Conservation (phyloP, 495 filamentous ascomycete species). For the Penicillium maclennaniae region DNA sequence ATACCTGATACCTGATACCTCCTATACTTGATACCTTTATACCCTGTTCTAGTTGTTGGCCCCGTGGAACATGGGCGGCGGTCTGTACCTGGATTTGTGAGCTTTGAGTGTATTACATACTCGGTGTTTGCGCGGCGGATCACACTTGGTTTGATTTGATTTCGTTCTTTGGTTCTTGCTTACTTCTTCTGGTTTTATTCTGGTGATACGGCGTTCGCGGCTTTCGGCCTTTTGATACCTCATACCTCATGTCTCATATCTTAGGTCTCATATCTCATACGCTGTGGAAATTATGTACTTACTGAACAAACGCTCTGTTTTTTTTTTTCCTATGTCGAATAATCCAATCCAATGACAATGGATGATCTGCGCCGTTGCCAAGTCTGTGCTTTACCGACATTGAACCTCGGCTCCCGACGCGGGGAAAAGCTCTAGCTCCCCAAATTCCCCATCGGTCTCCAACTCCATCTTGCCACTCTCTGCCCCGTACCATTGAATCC, state of each 20-base stretch:
- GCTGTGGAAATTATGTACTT: conserved; percentile 4
- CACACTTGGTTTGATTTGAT: not conserved
- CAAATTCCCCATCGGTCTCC: not conserved
- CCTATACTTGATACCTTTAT: not conserved
- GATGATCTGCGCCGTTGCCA: not conserved
- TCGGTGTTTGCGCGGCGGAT: conserved; percentile 12
- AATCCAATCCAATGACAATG: not conserved
- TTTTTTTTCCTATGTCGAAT: not conserved
- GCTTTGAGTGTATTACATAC: conserved; percentile 11
- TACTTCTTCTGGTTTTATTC: too few species aligned
- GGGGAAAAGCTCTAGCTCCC: conserved; percentile 14
- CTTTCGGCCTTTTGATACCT: conserved; percentile 13
- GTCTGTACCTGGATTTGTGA: conserved; percentile 7
- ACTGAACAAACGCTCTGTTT: not conserved
- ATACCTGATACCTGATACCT: not conserved
- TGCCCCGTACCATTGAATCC: not conserved
- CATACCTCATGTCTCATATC: not conserved
- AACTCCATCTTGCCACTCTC: not conserved
- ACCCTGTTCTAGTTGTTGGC: not conserved
- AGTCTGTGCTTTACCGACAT: conserved; percentile 20
- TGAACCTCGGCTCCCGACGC: conserved; percentile 28
- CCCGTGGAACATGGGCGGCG: conserved; percentile 15
- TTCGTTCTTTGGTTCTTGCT: too few species aligned
- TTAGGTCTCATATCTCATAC: not conserved
- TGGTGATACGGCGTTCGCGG: conserved; percentile 4